Evolutionary conservation across 1,139 yeast species (phyloP).

Genomic region (Yamadazyma sp.): DNA sequence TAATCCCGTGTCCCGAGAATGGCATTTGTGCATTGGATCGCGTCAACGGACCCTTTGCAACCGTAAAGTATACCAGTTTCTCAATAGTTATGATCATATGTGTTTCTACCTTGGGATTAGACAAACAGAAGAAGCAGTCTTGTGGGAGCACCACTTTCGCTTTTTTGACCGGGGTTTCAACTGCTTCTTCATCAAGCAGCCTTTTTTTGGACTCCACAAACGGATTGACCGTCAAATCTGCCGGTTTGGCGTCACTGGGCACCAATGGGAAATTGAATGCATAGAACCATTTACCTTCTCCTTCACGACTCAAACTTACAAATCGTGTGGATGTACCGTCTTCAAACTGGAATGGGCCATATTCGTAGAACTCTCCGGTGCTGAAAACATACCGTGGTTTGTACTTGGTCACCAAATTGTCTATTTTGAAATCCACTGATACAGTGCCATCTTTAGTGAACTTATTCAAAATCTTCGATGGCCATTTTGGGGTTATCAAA

Average conservation of each 20-base stretch:
- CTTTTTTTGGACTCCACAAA: slow-evolving; percentile 17
- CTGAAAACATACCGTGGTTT: slow-evolving; percentile 70
- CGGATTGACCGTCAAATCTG: slow-evolving; percentile 7
- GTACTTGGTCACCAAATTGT: slow-evolving; percentile 39
- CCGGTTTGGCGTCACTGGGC: slow-evolving; percentile 10
- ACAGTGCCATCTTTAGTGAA: slow-evolving; percentile 1
- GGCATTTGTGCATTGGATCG: slow-evolving; percentile 41
- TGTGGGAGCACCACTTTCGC: slow-evolving; percentile 52
- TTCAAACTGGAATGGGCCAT: slow-evolving; percentile 59
- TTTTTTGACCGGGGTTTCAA: slow-evolving; percentile 18
- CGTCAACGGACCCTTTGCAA: slow-evolving; percentile 86
- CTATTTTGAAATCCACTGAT: slow-evolving; percentile 37
- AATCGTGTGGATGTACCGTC: slow-evolving; percentile 50
- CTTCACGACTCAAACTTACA: slow-evolving; percentile 62
- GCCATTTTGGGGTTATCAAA: slow-evolving; percentile 62
- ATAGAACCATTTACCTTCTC: slow-evolving; percentile 69
- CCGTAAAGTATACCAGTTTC: slow-evolving; percentile 62
- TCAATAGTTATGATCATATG: slow-evolving; percentile 84
- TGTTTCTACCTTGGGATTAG: slow-evolving; percentile 74
- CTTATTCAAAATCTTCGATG: slow-evolving; percentile 42
- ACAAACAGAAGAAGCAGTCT: slow-evolving; percentile 79
- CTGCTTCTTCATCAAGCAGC: background rate
- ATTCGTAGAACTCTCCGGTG: slow-evolving; percentile 54
- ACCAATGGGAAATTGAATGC: slow-evolving; percentile 51
- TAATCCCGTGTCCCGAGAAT: slow-evolving; percentile 79